Conservation (phyloP, 129 eudicot species). For the Arctium minus region DNA sequence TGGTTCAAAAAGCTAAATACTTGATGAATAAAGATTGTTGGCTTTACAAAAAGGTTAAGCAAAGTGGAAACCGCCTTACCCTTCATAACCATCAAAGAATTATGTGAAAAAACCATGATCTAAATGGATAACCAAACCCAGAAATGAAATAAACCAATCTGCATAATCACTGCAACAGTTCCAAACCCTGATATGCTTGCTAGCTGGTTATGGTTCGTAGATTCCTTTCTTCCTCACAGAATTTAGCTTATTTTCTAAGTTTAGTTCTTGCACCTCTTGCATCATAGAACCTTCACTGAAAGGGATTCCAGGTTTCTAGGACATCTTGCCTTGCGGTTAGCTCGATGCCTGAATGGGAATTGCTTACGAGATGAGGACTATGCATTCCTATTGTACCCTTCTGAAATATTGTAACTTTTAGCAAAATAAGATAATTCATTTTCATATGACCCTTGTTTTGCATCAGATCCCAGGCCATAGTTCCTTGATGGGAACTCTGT, state of each 20-base stretch:
- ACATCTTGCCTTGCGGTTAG: neutral
- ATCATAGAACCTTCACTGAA: constrained; percentile 13
- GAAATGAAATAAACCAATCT: constrained; percentile 1
- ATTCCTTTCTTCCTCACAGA: constrained; percentile 42
- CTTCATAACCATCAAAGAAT: neutral
- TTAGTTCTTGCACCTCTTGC: constrained; percentile 9
- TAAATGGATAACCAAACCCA: constrained; percentile 2
- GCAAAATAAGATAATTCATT: constrained; percentile 1
- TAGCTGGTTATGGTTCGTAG: constrained; percentile 13
- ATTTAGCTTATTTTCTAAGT: constrained; percentile 28
- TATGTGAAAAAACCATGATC: constrained; percentile 5
- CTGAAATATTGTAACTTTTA: constrained; percentile 1
- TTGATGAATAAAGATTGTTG: neutral
- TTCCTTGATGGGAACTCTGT: neutral
- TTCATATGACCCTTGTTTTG: neutral
- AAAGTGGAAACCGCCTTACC: neutral
- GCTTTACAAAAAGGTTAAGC: neutral
- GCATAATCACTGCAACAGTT: constrained; percentile 10
- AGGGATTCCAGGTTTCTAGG: neutral
- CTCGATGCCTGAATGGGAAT: constrained; percentile 27
- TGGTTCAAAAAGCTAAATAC: neutral
- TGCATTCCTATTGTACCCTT: constrained; percentile 10
- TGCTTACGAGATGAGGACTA: constrained; percentile 24
- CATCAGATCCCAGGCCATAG: neutral
- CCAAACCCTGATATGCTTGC: constrained; percentile 6